phyloP scores from a whole-genome alignment of 805 yeast genomes.

The Candida glaebosa region DNA sequence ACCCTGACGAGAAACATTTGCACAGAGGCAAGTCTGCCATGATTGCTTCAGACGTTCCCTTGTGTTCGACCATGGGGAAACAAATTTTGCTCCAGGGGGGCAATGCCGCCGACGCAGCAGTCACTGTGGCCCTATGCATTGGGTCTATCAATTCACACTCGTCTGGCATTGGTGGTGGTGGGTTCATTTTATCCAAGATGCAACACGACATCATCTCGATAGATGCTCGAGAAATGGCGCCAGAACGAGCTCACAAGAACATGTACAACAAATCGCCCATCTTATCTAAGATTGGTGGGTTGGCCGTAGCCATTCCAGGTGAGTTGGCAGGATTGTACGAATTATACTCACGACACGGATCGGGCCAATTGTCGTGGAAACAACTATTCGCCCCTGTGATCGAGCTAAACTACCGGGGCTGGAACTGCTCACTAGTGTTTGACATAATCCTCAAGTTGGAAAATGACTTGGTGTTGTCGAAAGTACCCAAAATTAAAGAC shows the following conservation, averaged over 20 bases:
- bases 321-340: conserved; percentile 80
- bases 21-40: conserved; percentile 50
- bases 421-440: conserved; percentile 31
- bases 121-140: conserved; percentile 82
- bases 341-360: conserved; percentile 58
- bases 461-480: conserved; percentile 19
- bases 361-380: conserved; percentile 69
- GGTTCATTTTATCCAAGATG: conserved; percentile 49
- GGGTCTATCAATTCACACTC: conserved; percentile 80
- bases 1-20: conserved; percentile 38
- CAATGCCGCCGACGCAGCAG: conserved; percentile 91
- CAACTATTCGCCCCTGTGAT: conserved; percentile 76
- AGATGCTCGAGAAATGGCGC: conserved; percentile 91
- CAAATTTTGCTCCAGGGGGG: conserved; percentile 56
- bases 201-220: conserved; percentile 51
- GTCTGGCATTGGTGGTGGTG: conserved; percentile 94
- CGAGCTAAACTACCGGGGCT: conserved; percentile 62
- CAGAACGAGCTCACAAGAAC: conserved; percentile 52
- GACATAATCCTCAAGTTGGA: conserved; percentile 34
- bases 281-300: conserved; percentile 70
- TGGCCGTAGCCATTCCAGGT: conserved; percentile 90
- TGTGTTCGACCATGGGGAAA: conserved; percentile 62
- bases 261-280: conserved; percentile 56
- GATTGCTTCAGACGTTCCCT: conserved; percentile 63
- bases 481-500: conserved; percentile 25